Conservation (phyloP, 2,329 filamentous ascomycete species). For the Pezicula neosporulosa region DNA sequence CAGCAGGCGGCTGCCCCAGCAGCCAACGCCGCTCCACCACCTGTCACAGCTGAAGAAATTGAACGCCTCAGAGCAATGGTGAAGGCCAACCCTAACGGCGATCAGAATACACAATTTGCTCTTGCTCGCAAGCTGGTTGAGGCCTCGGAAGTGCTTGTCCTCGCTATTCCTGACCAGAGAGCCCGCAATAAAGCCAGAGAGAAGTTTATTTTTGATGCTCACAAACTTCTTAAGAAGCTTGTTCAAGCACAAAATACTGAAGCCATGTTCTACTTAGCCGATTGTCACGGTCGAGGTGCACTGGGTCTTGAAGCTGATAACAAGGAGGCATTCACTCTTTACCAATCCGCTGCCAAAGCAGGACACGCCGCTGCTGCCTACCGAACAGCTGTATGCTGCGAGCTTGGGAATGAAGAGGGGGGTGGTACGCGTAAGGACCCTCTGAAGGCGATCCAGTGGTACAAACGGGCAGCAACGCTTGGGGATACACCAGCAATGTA, state of each 20-base stretch:
- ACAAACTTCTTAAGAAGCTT: slow-evolving; percentile 90
- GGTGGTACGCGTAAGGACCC: slow-evolving; percentile 90
- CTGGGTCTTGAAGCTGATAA: slow-evolving; percentile 78
- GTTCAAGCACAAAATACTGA: slow-evolving; percentile 69
- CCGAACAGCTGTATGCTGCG: slow-evolving; percentile 93
- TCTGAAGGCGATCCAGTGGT: slow-evolving; percentile 96
- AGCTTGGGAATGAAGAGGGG: slow-evolving; percentile 91
- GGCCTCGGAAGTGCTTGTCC: slow-evolving; percentile 72
- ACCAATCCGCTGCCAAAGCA: slow-evolving; percentile 88
- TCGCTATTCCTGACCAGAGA: slow-evolving; percentile 62
- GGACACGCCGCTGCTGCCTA: slow-evolving; percentile 87
- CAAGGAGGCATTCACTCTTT: slow-evolving; percentile 90
- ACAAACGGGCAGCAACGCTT: slow-evolving; percentile 84
- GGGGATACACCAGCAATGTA: slow-evolving; percentile 96
- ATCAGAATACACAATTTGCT: slow-evolving; percentile 66
- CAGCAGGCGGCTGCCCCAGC: slow-evolving; percentile 10
- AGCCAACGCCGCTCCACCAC: slow-evolving; percentile 4
- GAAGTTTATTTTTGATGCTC: slow-evolving; percentile 78
- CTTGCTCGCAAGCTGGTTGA: slow-evolving; percentile 84
- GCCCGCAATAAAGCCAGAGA: slow-evolving; percentile 74
- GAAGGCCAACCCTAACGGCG: slow-evolving; percentile 63
- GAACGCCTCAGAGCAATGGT: slow-evolving; percentile 68
- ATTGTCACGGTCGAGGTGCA: slow-evolving; percentile 78
- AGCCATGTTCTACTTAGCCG: slow-evolving; percentile 91
- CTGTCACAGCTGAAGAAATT: slow-evolving; percentile 73